A percentile compares a stretch with the other conserved stretches of the same genome.
phyloP scores from a whole-genome alignment of 345 rosid genomes.

The Kandelia obovata region DNA sequence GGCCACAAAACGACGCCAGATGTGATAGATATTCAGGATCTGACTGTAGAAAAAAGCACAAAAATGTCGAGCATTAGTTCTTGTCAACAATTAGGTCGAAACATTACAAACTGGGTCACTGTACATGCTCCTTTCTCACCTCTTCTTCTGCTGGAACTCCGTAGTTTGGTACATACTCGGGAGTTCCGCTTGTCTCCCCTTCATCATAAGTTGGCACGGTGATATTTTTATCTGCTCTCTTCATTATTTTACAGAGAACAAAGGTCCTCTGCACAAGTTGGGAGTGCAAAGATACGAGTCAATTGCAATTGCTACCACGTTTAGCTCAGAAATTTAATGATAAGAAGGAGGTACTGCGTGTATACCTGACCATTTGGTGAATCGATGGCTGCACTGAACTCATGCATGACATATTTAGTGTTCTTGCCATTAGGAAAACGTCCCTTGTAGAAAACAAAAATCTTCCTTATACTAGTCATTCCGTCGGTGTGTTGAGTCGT shows the following conservation, averaged over 20 bases:
- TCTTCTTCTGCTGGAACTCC: neutral
- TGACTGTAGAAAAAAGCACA: neutral
- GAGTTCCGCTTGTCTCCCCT: neutral
- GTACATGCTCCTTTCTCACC: neutral
- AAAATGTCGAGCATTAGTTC: constrained; percentile 5
- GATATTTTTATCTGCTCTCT: neutral
- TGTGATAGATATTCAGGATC: neutral
- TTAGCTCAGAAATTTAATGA: too few relatives aligned
- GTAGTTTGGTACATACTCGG: neutral
- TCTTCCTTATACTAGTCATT: neutral
- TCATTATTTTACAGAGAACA: constrained; percentile 5
- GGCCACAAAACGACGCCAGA: too few relatives aligned
- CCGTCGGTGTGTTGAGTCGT: neutral
- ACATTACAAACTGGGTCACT: neutral
- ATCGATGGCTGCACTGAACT: neutral
- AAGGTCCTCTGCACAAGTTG: neutral
- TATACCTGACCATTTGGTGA: neutral
- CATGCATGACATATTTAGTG: neutral
- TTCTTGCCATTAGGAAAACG: neutral
- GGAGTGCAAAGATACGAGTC: neutral
- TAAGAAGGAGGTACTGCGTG: too few relatives aligned
- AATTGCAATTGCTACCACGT: too few relatives aligned
- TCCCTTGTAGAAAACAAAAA: neutral
- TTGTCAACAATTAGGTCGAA: neutral
- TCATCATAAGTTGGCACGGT: neutral